Evolutionary conservation across 495 filamentous ascomycete genomes (phyloP).

Genomic region (Choiromyces venosus): DNA sequence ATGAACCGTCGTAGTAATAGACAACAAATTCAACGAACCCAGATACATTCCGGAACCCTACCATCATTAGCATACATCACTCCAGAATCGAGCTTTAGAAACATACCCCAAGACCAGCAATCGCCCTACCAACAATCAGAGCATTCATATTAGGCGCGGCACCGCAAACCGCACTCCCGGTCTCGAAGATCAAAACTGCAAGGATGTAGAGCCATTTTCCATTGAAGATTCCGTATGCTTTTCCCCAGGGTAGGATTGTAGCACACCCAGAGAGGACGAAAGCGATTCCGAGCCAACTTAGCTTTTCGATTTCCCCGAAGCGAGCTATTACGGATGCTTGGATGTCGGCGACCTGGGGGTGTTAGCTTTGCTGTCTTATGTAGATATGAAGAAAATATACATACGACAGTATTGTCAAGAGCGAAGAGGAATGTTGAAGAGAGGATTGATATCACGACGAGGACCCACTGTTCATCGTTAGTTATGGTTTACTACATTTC

Average conservation of each 20-base stretch:
- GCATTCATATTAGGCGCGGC: conserved; percentile 54
- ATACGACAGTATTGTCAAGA: conserved; percentile 55
- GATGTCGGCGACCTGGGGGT: conserved; percentile 50
- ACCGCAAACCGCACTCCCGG: conserved; percentile 58
- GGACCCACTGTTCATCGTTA: conserved; percentile 41
- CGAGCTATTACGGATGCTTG: conserved; percentile 51
- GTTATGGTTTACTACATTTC: not conserved
- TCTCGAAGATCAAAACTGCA: conserved; percentile 48
- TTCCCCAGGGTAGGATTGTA: conserved; percentile 50
- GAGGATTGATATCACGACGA: conserved; percentile 49
- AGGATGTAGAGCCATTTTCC: conserved; percentile 53
- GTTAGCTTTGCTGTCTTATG: not conserved
- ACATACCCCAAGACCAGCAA: conserved; percentile 56
- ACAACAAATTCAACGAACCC: conserved; percentile 48
- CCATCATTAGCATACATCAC: conserved; percentile 43
- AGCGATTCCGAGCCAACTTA: conserved; percentile 55
- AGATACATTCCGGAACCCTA: conserved; percentile 54
- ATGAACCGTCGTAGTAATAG: conserved; percentile 44
- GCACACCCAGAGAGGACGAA: conserved; percentile 51
- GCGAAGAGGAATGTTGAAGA: conserved; percentile 52
- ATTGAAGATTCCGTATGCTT: conserved; percentile 52
- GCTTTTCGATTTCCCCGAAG: conserved; percentile 51
- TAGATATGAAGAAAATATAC: no score
- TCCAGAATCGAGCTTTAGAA: conserved; percentile 50
- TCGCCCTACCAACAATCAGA: conserved; percentile 59